Base-by-base conservation (phyloP, 2,329 filamentous ascomycete genomes). In the Sclerotiophoma versabilis region DNA sequence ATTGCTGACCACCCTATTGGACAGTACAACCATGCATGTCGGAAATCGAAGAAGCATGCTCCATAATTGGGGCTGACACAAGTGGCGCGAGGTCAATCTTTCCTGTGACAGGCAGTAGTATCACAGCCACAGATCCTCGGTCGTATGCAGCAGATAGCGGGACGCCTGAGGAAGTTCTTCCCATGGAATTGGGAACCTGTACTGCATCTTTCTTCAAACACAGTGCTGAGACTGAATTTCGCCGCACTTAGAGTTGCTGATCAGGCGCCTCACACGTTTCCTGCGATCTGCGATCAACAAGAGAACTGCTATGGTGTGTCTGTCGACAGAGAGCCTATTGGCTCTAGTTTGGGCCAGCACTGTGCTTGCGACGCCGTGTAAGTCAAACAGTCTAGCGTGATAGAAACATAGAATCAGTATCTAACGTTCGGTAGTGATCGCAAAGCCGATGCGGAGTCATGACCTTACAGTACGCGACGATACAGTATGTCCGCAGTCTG, bases 361-460 rank as follows among this genome's bases (percentile, higher is more conserved):
- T 47, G 62, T 59, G 32, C 30, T 70, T 44, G 68, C 66, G 43
- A 68, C 65, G 32, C 61, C 54, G 11, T 47, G 66, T 69, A 50
- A 55, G 69, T 64, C 27, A 29, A 19, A 46, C 3, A 37, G 7
- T n/a, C 9, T 4, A 19, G 34, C 12, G 36, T 23, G 15, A 27
- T 32, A 4, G 22, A 22, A 12, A 23, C 12, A 30, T 5, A 5
- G 32, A 9, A 23, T 22, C 19, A 29, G n/a, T n/a, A 8, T 12
- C 58, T 68, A 32, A 65, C 29, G 15, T 44, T 10, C 14, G n/a
- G 17, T 26, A 70, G 66, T 63, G 27, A 47, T 66, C 11, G 52
- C 57, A 32, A 54, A 64, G 27, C 57, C 57, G 12, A 32, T 65
- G 23, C 19, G 38, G 14, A 49, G 33, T 44, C 59, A 52, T 22